Evolutionary conservation across 1,284 basidiomycete species (phyloP), one percentile per base, ranked within the genome.

Genomic region (Takashimella koratensis): DNA sequence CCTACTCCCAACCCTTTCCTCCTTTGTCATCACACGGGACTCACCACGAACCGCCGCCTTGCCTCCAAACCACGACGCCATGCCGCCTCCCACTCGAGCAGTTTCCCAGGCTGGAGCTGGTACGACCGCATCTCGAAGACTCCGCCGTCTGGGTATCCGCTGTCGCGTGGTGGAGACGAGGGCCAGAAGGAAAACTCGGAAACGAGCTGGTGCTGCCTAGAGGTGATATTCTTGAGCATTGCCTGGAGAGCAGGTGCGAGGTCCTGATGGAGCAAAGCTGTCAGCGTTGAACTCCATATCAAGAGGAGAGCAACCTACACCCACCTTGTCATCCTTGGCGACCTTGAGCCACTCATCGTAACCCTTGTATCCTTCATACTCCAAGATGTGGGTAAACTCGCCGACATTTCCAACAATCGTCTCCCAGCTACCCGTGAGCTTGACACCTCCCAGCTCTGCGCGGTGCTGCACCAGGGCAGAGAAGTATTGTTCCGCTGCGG

Each of bases 131-230:
- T 78, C 76, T 97, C 93, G 70, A 94, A 97, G 47, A 97, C 80
- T 5, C 93, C 93, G 16, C 93, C 92, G 67, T 87, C 58, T 0
- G 62, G 62, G 54, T 56, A 71, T 0, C 70, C 66, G 36, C 60
- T 82, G 20, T 84, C 80, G 63, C 83, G 87, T 2, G 91, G 90
- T 25, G 92, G 90, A 13, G 87, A 83, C 3, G 90, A 90, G 2
- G 91, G 90, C 73, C 92, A 85, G 78, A 96, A 94, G 1, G 89
- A 89, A 76, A 97, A 97, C 73, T 97, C 94, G 71, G 92, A 90
- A 62, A 86, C 85, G 49, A 95, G 80, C 65, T 94, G 90, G 21
- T 82, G 81, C 45, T 84, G 81, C 49, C 90, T 84, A 4, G 83
- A 85, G 20, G 77, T 80, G 45, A 95, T 73, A 70, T 83, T 83